Base-by-base conservation (phyloP, 108 stramenopile genomes). In the Cyclostephanos invisitatus region DNA sequence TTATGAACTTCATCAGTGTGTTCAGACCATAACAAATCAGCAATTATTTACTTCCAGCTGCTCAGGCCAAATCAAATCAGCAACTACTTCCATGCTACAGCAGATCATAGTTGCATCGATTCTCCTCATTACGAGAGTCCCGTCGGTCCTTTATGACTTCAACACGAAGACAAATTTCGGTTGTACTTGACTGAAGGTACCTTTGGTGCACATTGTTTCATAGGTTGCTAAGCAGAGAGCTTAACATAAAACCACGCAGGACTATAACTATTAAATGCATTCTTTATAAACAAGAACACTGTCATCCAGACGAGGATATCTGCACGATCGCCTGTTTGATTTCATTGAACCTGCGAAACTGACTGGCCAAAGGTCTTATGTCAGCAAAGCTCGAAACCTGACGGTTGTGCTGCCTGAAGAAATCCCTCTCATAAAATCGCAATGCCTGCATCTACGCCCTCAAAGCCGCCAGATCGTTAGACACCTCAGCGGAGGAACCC, bases 331-430 rank as follows among this genome's bases (percentile, higher is more conserved):
- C 86, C 68, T 83, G 91, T 62, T 96, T 96, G 56, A 96, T 93
- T 70, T 96, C 95, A 80, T 96, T 96, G 82, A 94, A 96, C 44
- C 92, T 81, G 57, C 92, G 86, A 83, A 94, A 96, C 59, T 93
- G 90, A 51, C 82, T 78, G n/a, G 95, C 95, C 14, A 96, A 92
- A n/a, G 95, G 95, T 46, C 85, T 75, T 51, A 96, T 96, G 71
- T 96, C 95, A 9, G 84, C 81, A 77, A 91, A 96, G 69, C 92
- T 92, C 21, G 90, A 91, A 3, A 96, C 95, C 64, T 96, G 95
- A 3, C 95, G 82, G 35, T 87, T 83, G 63, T 96, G 85, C 56
- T 90, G 85, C 67, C 82, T 83, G 68, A 87, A 92, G 72, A 96
- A 96, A 56, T 93, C 91, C 66, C 85, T 92, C 72, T 96, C 95